Evolutionary conservation across 352 stramenopile genomes (phyloP), one percentile per base, ranked within the genome.

Genomic region (Phytophthora tubulina): DNA sequence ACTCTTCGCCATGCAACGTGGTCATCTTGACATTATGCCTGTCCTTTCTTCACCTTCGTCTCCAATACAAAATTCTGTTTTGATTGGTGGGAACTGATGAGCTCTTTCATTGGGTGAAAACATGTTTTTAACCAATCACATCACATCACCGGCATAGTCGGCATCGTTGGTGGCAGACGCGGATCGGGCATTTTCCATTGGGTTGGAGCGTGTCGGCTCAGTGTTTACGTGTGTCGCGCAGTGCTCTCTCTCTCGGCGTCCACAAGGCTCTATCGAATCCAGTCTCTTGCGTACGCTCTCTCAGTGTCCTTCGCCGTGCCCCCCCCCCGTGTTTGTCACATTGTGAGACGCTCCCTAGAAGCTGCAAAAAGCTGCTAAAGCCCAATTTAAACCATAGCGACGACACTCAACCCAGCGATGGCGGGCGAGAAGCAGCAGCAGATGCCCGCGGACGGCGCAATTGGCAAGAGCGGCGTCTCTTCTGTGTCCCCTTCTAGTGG

Each of bases 131-230:
- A 46, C 70, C 70, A 78, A 78, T 77, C 58, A 8, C 3, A 42
- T 2, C 1, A 0, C 38, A 45, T 14, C 36, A 33, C 49, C 50
- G 55, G 49, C 49, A 72, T 66, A 72, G 55, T 67, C 58, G 30
- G 42, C 49, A 65, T 70, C 31, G 39, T 76, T 79, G 72, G 72
- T 75, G 65, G 71, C 68, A 57, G 31, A 68, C 57, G 50, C 63
- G 63, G 63, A 73, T 74, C 53, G 63, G 49, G 35, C 58, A 73
- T 65, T 73, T 76, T 17, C 9, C 46, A 67, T 70, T 75, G 56
- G 50, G 30, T 61, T 56, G 32, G 53, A 42, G 21, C 32, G 31
- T 31, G 14, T 39, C 36, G 21, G 10, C 41, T 5, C 53, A 13
- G 46, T 21, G 21, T 70, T 45, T 44, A 21, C 30, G 11, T 46